These are phyloP conservation scores for Rubus idaeus DNA, from an alignment of 306 rosid genomes.

Conservation along the genomic window DNA sequence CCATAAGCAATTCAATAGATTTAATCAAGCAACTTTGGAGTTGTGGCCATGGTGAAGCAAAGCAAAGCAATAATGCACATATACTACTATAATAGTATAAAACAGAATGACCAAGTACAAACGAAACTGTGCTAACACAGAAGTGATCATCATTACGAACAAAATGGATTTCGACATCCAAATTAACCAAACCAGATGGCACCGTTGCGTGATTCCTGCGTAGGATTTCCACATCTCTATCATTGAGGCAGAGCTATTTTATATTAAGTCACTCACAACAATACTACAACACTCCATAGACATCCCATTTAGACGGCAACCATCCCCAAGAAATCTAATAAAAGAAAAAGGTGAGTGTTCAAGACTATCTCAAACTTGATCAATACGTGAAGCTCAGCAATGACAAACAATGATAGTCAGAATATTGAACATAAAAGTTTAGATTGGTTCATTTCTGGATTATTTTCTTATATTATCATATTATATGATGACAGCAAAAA, in stretches of 20 bases:
- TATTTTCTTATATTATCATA: neutral
- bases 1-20: constrained; percentile 1
- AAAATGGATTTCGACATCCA: constrained; percentile 44
- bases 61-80: constrained; percentile 14
- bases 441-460: neutral
- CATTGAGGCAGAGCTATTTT: neutral
- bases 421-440: neutral
- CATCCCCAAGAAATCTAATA: neutral
- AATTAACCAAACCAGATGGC: constrained; percentile 24
- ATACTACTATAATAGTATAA: constrained; percentile 7
- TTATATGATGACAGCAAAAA: neutral
- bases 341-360: neutral
- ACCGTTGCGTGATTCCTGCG: constrained; percentile 39
- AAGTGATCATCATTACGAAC: constrained; percentile 12
- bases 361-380: neutral
- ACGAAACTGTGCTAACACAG: neutral
- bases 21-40: neutral
- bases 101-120: constrained; percentile 9
- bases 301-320: neutral
- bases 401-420: neutral
- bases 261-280: neutral
- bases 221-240: constrained; percentile 49
- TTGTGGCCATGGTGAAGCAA: constrained; percentile 11
- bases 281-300: neutral
- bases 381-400: too few relatives aligned